Conservation (phyloP, 2,329 filamentous ascomycete genomes). For the Didymella arachidicola region DNA sequence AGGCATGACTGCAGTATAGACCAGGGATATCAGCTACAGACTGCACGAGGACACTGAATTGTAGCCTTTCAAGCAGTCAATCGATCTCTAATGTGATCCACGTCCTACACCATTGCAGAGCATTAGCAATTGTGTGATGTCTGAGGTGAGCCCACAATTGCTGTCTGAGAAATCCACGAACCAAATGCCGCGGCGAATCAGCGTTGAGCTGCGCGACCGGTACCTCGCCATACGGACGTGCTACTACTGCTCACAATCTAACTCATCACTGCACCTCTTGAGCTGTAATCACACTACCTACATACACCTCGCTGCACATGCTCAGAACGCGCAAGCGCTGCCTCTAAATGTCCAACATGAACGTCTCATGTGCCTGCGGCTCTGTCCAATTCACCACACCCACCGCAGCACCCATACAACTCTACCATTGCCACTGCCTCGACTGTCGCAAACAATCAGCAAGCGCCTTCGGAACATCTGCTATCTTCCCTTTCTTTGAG, state of each 20-base stretch:
- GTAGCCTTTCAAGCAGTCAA: not conserved
- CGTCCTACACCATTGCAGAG: not conserved
- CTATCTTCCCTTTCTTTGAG: conserved; percentile 72
- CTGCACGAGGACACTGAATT: not conserved
- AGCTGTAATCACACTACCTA: no score
- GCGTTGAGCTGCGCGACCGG: not conserved
- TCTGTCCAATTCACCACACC: conserved; percentile 69
- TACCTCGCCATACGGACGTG: not conserved
- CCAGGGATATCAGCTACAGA: not conserved
- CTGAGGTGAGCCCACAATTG: not conserved
- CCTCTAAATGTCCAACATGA: conserved; percentile 22
- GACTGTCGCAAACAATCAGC: conserved; percentile 71
- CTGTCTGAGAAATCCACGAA: not conserved
- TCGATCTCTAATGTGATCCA: not conserved
- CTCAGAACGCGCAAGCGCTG: not conserved
- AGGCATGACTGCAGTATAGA: not conserved
- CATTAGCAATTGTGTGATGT: not conserved
- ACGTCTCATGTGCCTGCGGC: conserved; percentile 68
- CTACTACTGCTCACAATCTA: not conserved
- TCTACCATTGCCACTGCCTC: conserved; percentile 76
- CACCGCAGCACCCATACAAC: conserved; percentile 64
- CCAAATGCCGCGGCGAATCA: not conserved
- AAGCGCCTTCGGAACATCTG: conserved; percentile 72
- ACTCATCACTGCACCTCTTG: not conserved
- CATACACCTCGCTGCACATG: no score